phyloP scores from a whole-genome alignment of 1,284 basidiomycete genomes.

The Chalciporus sp. region DNA sequence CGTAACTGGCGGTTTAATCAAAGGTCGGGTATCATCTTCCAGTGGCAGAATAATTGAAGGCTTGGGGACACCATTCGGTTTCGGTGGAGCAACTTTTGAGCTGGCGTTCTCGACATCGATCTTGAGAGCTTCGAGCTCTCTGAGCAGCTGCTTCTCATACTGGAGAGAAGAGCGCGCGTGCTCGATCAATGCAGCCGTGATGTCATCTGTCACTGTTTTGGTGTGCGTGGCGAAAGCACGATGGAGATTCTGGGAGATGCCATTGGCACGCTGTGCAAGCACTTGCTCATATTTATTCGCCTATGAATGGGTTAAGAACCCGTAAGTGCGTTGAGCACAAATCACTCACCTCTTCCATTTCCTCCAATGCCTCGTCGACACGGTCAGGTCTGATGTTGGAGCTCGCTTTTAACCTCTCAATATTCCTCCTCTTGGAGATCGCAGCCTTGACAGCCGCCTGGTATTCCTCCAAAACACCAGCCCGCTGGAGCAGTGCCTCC shows the following conservation, averaged over 20 bases:
- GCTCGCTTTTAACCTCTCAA: conserved; percentile 89
- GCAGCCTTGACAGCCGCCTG: conserved; percentile 88
- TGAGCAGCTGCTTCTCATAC: conserved; percentile 86
- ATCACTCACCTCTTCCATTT: conserved; percentile 82
- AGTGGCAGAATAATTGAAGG: conserved; percentile 63
- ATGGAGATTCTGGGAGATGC: conserved; percentile 91
- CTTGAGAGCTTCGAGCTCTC: conserved; percentile 84
- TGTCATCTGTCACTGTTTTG: conserved; percentile 84
- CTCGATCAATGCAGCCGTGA: conserved; percentile 85
- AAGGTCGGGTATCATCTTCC: conserved; percentile 57
- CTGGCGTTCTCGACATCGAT: conserved; percentile 72
- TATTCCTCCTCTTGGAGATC: conserved; percentile 87
- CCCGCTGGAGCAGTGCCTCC: conserved; percentile 86
- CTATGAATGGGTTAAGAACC: conserved; percentile 41
- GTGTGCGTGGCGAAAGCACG: conserved; percentile 82
- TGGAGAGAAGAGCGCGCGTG: conserved; percentile 88
- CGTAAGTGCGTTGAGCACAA: background rate
- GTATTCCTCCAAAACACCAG: conserved; percentile 88
- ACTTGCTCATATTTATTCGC: conserved; percentile 86
- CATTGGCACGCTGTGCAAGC: conserved; percentile 78
- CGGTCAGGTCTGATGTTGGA: conserved; percentile 83
- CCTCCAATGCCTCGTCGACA: conserved; percentile 91
- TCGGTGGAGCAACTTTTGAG: conserved; percentile 54
- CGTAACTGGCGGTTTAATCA: conserved; percentile 32
- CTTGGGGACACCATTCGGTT: conserved; percentile 52